Evolutionary conservation across 495 filamentous ascomycete genomes (phyloP).

Genomic region (Aspergillus hancockii): DNA sequence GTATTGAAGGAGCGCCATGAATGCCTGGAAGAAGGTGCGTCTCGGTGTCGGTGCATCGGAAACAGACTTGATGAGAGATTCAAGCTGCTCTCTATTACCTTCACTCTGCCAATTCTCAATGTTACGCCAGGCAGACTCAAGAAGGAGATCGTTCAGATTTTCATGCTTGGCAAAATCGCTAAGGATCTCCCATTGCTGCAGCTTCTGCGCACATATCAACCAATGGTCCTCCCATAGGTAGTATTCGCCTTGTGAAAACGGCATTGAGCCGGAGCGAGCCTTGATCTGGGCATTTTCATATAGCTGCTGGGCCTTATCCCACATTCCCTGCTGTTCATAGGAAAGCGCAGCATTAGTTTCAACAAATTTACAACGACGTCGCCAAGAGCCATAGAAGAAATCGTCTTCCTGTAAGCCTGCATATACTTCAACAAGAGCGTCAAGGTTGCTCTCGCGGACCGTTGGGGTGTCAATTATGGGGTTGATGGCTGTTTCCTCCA

Average conservation of each 20-base stretch:
- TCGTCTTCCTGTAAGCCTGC: slow-evolving; percentile 89
- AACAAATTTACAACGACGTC: slow-evolving; percentile 88
- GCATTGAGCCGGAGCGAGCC: slow-evolving; percentile 85
- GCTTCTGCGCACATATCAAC: slow-evolving; percentile 94
- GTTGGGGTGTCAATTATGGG: slow-evolving; percentile 80
- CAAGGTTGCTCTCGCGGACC: slow-evolving; percentile 89
- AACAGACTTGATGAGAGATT: slow-evolving; percentile 88
- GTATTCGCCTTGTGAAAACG: slow-evolving; percentile 95
- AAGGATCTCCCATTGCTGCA: slow-evolving; percentile 98
- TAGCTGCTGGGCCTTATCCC: slow-evolving; percentile 95
- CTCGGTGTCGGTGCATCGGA: slow-evolving; percentile 96
- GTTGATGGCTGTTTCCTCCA: slow-evolving; percentile 81
- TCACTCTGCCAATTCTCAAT: slow-evolving; percentile 88
- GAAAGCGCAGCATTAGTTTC: slow-evolving; percentile 96
- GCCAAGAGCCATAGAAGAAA: slow-evolving; percentile 97
- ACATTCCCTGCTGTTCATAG: slow-evolving; percentile 98
- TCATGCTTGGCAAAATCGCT: slow-evolving; percentile 99
- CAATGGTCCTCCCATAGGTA: slow-evolving; percentile 99
- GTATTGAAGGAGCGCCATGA: slow-evolving; percentile 91
- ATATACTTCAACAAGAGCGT: slow-evolving; percentile 90
- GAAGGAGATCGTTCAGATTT: slow-evolving; percentile 93
- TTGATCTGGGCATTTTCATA: slow-evolving; percentile 98
- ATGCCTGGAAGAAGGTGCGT: slow-evolving; percentile 93
- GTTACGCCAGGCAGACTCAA: slow-evolving; percentile 93
- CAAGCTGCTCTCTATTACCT: slow-evolving; percentile 83